Percentiles rank a stretch among this genome's conserved stretches.
These are phyloP conservation scores for Beauveria brongniartii DNA, from an alignment of 2,329 filamentous ascomycete genomes.

Conservation along the genomic window DNA sequence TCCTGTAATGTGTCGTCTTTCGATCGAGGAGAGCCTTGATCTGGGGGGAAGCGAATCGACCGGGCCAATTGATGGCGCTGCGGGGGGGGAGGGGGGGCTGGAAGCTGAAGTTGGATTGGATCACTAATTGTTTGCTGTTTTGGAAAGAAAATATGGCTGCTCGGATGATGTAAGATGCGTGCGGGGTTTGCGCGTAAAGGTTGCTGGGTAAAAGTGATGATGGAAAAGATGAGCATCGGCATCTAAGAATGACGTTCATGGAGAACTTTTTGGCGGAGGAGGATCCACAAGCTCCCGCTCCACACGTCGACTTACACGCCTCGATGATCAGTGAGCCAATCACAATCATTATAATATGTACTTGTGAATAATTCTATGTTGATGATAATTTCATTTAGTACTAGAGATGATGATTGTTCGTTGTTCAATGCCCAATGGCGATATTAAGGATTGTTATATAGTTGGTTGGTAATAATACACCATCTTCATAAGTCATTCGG, in stretches of 20 bases:
- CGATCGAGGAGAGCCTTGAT: background rate
- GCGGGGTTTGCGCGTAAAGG: background rate
- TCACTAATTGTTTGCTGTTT: background rate
- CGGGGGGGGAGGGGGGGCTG: no score
- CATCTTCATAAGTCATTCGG: background rate
- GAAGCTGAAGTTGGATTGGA: no score
- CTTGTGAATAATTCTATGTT: no score
- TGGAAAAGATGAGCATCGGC: background rate
- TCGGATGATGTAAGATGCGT: background rate
- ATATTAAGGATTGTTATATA: slow-evolving; percentile 11
- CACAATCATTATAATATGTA: background rate
- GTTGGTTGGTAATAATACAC: slow-evolving; percentile 1
- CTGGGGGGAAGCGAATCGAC: background rate
- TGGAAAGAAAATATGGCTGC: background rate
- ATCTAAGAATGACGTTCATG: slow-evolving; percentile 1
- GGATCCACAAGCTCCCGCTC: background rate
- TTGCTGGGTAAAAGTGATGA: background rate
- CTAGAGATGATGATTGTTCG: no score
- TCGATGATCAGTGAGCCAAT: background rate
- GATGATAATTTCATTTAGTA: background rate
- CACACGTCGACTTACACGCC: background rate
- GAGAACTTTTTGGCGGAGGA: background rate
- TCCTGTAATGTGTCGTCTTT: slow-evolving; percentile 14
- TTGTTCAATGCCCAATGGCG: background rate
- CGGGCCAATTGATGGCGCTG: background rate